Conservation (phyloP, 768 basidiomycete genomes). For the Suillus placidus region DNA sequence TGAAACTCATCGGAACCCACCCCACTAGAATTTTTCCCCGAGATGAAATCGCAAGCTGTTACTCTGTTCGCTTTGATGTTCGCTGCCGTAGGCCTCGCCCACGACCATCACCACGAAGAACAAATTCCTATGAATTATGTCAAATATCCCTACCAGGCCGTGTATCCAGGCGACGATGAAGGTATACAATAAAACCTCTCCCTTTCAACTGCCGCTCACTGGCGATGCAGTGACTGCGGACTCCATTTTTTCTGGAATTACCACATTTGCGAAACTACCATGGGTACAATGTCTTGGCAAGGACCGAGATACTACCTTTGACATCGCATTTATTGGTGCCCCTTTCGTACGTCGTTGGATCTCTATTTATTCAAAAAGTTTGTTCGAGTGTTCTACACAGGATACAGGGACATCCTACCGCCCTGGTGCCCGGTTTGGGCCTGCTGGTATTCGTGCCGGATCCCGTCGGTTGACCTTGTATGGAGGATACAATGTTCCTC, state of each 20-base stretch:
- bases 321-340: conserved; percentile 83
- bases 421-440: conserved; percentile 85
- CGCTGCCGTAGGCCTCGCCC: conserved; percentile 33
- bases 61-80: conserved; percentile 31
- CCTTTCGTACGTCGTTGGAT: conserved; percentile 57
- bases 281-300: conserved; percentile 78
- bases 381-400: conserved; percentile 31
- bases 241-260: conserved; percentile 79
- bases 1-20: conserved; percentile 7
- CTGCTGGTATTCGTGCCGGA: conserved; percentile 79
- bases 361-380: neutral
- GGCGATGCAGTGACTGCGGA: conserved; percentile 65
- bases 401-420: conserved; percentile 78
- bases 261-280: conserved; percentile 86
- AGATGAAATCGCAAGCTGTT: conserved; percentile 28
- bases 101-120: conserved; percentile 45
- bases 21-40: conserved; percentile 8
- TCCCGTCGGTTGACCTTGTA: conserved; percentile 75
- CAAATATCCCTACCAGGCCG: conserved; percentile 63
- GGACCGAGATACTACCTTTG: conserved; percentile 59
- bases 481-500: conserved; percentile 79
- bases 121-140: conserved; percentile 72
- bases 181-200: conserved; percentile 37
- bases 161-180: conserved; percentile 60
- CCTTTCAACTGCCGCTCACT: neutral